Base-by-base conservation (phyloP, 148 eudicot genomes). In the Vaccinium macrocarpon region DNA sequence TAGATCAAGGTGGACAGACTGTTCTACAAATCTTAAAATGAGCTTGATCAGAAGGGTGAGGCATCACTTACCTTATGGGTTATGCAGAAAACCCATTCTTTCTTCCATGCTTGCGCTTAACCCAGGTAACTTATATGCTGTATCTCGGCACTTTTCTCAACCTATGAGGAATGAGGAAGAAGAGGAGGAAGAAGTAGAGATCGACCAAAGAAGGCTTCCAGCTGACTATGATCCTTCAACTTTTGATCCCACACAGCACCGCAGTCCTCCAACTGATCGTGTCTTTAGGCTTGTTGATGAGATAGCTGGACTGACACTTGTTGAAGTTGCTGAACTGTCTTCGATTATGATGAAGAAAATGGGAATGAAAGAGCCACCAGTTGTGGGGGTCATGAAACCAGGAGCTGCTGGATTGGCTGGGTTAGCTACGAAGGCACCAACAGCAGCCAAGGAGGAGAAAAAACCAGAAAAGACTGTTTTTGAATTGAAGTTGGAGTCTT, bases 251-350 rank as follows among this genome's bases (percentile, higher is more conserved):
- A 87, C 95, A 3, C 82, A 90, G 49, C 95, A 95, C 79, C 94
- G 96, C 4, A 95, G 93, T 76, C 98, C 97, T 42, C 96, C 98
- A 6, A 88, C 92, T 3, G 96, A 93, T 5, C 89, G 97, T 2
- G 97, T 95, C 1, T 95, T 94, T 86, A 91, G 93, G 89, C 94
- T 97, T 14, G 99, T 95, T 32, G 98, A 96, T 80, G 97, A 93
- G 82, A 89, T 97, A 27, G 81, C 99, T 2, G 89, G 89, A 12
- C 91, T 97, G 25, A 92, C 96, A 16, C 87, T 97, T 77, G 64
- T 84, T 6, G 98, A 97, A 87, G 86, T 90, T 16, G 86, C 96
- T 2, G 93, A 93, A 86, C 87, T 95, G 5, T 87, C 91, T 23
- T 79, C 91, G 6, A 88, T 95, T 82, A 72, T 95, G 90, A 95